Evolutionary conservation across 1,139 yeast species (phyloP).

Genomic region (Candida tetrigidarum): DNA sequence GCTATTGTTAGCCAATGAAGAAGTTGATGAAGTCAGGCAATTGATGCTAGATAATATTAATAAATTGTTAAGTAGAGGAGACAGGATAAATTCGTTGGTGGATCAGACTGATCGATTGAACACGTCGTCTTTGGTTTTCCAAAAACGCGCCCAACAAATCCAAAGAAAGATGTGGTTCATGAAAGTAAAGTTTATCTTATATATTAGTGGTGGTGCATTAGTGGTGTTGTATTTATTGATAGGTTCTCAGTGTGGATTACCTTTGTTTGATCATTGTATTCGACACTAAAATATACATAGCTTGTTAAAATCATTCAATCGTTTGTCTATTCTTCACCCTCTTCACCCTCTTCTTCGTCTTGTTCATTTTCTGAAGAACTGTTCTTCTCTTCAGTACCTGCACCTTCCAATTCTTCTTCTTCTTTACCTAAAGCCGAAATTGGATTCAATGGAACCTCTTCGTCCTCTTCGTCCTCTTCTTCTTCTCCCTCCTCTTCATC

Average conservation of each 20-base stretch:
- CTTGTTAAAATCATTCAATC: conserved; percentile 6
- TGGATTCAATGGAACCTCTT: conserved; percentile 23
- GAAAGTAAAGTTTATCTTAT: conserved; percentile 47
- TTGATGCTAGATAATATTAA: conserved; percentile 74
- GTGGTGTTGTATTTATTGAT: conserved; percentile 44
- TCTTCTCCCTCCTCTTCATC: conserved; percentile 25
- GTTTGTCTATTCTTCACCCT: too few relatives aligned
- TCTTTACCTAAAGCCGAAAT: conserved; percentile 27
- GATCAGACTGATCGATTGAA: conserved; percentile 82
- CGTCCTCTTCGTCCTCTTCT: conserved; percentile 18
- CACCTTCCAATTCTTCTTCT: conserved; percentile 27
- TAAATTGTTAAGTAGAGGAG: conserved; percentile 78
- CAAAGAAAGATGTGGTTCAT: conserved; percentile 72
- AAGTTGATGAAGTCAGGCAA: conserved; percentile 56
- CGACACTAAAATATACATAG: conserved; percentile 4
- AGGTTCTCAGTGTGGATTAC: conserved; percentile 58
- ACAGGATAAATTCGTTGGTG: conserved; percentile 71
- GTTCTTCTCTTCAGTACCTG: conserved; percentile 14
- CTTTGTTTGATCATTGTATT: conserved; percentile 37
- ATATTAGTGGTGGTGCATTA: conserved; percentile 29
- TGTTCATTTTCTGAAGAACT: conserved; percentile 18
- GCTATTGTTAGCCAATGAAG: conserved; percentile 48
- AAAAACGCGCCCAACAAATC: conserved; percentile 68
- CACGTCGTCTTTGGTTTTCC: conserved; percentile 69
- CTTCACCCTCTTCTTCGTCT: conserved; percentile 12